These are phyloP conservation scores for Dactylonectria macrodidyma DNA, from an alignment of 2,329 filamentous ascomycete species.

Conservation along the genomic window DNA sequence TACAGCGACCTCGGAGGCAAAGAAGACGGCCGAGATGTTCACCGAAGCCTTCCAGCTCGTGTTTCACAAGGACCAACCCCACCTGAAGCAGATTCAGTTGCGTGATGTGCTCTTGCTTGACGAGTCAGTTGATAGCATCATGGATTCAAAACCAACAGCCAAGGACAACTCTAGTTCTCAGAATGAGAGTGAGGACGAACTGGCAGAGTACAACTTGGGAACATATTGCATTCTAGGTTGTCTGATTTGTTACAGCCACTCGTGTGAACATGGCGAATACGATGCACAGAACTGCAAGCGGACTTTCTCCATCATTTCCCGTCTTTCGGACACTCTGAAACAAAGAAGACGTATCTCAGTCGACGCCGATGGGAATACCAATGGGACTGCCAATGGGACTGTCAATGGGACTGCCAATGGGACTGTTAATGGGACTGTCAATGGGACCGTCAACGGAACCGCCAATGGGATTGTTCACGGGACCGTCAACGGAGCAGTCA, in stretches of 20 bases:
- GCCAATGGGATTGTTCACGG: too few relatives aligned
- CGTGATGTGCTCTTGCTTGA: conserved; percentile 68
- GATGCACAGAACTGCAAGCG: conserved; percentile 67
- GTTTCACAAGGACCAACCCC: conserved; percentile 57
- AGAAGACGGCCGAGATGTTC: conserved; percentile 64
- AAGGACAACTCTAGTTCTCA: conserved; percentile 58
- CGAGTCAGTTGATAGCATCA: conserved; percentile 67
- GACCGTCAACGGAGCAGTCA: conserved; percentile 5
- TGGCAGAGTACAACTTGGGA: conserved; percentile 64
- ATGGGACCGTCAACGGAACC: too few relatives aligned
- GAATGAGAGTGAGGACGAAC: conserved; percentile 55
- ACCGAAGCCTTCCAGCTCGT: conserved; percentile 71
- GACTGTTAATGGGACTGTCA: conserved; percentile 10
- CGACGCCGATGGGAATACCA: conserved; percentile 11
- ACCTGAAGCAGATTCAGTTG: conserved; percentile 61
- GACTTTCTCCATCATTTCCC: conserved; percentile 64
- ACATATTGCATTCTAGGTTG: conserved; percentile 71
- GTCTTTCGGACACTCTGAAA: conserved; percentile 53
- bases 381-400: conserved; percentile 30
- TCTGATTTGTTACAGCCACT: conserved; percentile 72
- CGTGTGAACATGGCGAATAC: conserved; percentile 74
- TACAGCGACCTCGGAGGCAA: conserved; percentile 58
- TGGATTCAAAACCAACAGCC: conserved; percentile 68
- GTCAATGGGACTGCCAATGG: too few relatives aligned
- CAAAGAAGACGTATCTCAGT: conserved; percentile 40